Base-by-base conservation (phyloP, 1,139 yeast genomes). In the Kodamaea derodonti region DNA sequence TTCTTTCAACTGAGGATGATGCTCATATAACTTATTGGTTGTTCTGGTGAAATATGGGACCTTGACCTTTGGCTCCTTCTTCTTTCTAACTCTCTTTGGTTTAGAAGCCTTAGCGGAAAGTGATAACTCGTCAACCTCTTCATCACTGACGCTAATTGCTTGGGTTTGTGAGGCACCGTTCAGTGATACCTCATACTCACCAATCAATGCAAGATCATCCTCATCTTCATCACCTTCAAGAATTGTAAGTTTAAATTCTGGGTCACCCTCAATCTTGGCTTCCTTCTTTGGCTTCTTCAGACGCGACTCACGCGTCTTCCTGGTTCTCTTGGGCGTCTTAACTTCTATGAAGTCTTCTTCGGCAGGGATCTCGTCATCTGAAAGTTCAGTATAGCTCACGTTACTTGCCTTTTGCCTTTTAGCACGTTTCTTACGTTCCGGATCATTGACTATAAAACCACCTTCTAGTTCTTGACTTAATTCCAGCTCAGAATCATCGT, bases 1-100 rank as follows among this genome's bases (percentile, higher is more conserved):
- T 29, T 75, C 77, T 41, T 72, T 70, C 34, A 92, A 65, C 34
- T 84, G 79, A 0, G 96, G 96, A 54, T 92, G 97, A 36, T 76
- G 67, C 30, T 76, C 83, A 49, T 71, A 84, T 20, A 92, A 64
- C 40, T 72, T 75, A 27, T 67, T 69, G 2, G 95, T 85, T 47
- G 76, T 70, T 36, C 90, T 62, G 31, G 81, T 77, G 56, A 74
- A 82, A 28, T 81, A 80, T 0, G 90, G 79, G 3, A 82, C 62
- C 51, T 81, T 82, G 3, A 80, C 80, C 43, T 75, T 73, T 3
- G 69, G 64, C 30, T 57, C 62, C 43, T 65, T 65, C 54, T 63
- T 69, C 50, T 62, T 62, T 24, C 51, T 46, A 8, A 58, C 49
- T 24, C 53, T 46, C 20, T 43, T 40, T 25, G 44, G 43, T 36